phyloP scores from a whole-genome alignment of 2,329 filamentous ascomycete genomes.

The Calycina herbarum region DNA sequence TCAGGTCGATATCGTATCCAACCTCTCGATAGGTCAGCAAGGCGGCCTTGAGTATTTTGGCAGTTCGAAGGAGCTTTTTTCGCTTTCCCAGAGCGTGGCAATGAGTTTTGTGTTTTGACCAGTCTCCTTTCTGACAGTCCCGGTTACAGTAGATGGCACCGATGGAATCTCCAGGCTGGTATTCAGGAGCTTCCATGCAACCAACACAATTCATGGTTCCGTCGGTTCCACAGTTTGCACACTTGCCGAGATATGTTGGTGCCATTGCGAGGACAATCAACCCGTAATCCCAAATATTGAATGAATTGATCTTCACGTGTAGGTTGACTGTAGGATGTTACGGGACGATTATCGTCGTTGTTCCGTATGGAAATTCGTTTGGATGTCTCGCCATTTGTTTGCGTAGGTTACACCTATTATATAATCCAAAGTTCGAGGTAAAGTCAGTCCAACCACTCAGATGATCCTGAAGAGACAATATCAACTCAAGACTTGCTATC shows the following conservation, averaged over 20 bases:
- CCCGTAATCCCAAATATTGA: background rate
- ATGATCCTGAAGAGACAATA: too few species aligned
- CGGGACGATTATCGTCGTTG: background rate
- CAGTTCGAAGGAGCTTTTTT: constrained; percentile 6
- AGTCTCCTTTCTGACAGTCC: background rate
- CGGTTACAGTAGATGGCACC: background rate
- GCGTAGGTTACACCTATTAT: background rate
- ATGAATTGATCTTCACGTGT: background rate
- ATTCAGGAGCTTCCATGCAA: background rate
- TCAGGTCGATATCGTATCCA: constrained; percentile 3
- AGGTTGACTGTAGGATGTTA: background rate
- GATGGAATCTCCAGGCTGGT: background rate
- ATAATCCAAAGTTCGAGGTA: background rate
- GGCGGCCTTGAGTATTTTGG: constrained; percentile 2
- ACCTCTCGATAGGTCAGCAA: constrained; percentile 4
- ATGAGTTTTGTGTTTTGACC: background rate
- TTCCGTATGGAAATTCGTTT: background rate
- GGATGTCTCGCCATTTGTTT: background rate
- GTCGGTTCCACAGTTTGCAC: background rate
- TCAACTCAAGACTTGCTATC: background rate
- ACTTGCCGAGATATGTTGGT: background rate
- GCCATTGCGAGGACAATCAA: background rate
- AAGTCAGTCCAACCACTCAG: background rate
- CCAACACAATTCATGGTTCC: background rate
- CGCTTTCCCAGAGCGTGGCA: background rate